These are phyloP conservation scores for Ammopiptanthus mongolicus DNA, from an alignment of 306 rosid genomes.

Conservation along the genomic window DNA sequence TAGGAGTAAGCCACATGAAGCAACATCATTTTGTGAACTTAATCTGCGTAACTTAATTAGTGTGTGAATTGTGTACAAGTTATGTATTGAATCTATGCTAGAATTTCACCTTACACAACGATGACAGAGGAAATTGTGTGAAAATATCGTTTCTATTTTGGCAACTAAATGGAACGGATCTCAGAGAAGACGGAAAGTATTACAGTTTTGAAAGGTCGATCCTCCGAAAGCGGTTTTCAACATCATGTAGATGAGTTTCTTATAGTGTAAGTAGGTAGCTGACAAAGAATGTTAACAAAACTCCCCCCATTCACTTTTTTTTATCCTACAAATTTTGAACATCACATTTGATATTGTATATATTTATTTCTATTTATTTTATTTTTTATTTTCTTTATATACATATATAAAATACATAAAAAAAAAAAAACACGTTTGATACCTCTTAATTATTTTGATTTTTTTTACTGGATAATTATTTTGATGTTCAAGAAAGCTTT, in stretches of 20 bases:
- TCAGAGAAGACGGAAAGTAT: background rate
- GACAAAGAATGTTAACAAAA: background rate
- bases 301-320: background rate
- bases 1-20: background rate
- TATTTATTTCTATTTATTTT: no score
- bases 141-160: background rate
- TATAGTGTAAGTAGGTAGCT: constrained; percentile 14
- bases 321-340: no score
- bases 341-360: no score
- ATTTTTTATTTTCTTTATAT: background rate
- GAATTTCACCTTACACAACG: background rate
- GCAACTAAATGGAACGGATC: background rate
- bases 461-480: no score
- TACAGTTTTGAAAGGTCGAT: background rate
- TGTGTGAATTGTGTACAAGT: background rate
- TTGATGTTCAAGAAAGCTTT: no score
- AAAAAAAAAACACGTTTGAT: no score
- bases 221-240: constrained; percentile 13
- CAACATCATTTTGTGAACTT: background rate
- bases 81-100: background rate
- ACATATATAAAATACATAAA: no score
- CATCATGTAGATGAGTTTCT: background rate
- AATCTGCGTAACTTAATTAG: background rate
- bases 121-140: background rate
- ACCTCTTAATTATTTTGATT: no score